Base-by-base conservation (phyloP, 805 yeast genomes). In the Candida maltosa region DNA sequence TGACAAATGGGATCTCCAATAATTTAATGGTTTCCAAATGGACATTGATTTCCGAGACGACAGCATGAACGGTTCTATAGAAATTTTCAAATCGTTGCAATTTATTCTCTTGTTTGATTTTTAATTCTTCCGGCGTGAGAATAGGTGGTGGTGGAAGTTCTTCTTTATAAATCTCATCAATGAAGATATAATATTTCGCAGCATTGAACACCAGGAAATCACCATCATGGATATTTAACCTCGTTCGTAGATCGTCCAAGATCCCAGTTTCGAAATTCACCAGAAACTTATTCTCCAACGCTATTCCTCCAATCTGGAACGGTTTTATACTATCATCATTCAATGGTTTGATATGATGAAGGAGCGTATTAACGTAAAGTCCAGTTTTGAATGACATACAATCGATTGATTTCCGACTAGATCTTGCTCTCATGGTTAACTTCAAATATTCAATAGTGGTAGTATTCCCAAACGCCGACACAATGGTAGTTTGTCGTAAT, bases 1-100 rank as follows among this genome's bases (percentile, higher is more conserved):
- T 50, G 1, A 56, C 48, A 33, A 61, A 57, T 1, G 69, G 69
- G 12, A 63, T 49, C 11, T 58, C 62, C 12, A 38, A 29, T 3
- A 63, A 25, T 9, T 37, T 35, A 7, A 49, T 35, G 33, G 58
- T 58, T 35, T 60, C 62, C 8, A 56, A 34, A 27, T 56, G 53
- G 5, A 63, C 16, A 6, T 59, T 48, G 2, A 58, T 29, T 22
- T 59, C 59, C 6, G 50, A 42, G 4, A 62, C 29, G 1, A 49
- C 37, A 6, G 46, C 28, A 38, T 57, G 54, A 1, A 60, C 26
- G n/a, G 41, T 45, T 24, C 40, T 44, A 36, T 53, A 54, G 16
- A 46, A 25, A 22, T 37, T 40, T 7, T 40, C 43, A 5, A 42
- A 12, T 33, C 32, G 20, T 6, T 20, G 29, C 12, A 29, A 22